Evolutionary conservation across 225 moss, liverwort and hornwort genomes (phyloP), one percentile per base, ranked within the genome.

Genomic region (Sphagnum tenellum): DNA sequence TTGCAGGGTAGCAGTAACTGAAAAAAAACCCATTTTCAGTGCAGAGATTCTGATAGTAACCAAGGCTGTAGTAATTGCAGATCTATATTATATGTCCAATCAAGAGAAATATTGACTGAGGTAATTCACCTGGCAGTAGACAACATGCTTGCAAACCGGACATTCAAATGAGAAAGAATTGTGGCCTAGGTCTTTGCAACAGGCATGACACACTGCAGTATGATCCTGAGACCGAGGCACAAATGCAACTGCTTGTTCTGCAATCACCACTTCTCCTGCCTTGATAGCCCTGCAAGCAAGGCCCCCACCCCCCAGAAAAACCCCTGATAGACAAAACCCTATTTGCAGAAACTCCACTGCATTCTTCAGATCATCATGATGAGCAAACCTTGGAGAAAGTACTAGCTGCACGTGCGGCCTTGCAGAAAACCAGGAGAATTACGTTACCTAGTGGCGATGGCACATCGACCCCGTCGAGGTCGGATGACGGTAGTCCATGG

Each of bases 211-310:
- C 48, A 93, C 80, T 9, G 63, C 50, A n/a, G n/a, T 61, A 63
- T 82, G 80, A 74, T 88, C 74, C 74, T 84, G 89, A 13, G 74
- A 76, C 29, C 86, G 80, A 44, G 92, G 88, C 64, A 89, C 80
- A 56, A 93, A 93, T 45, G 80, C 77, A 73, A 88, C 79, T 44
- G 86, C 83, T 55, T 72, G 75, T 74, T 93, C 92, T 56, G 78
- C 76, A 6, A 89, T 75, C 51, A 93, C 83, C 50, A 79, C 72
- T 69, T 90, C 89, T 66, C 93, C 93, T 46, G 84, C 93, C 75
- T 84, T 88, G 45, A 93, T 93, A 47, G 74, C 84, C 74, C 84
- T 89, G 77, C 44, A 52, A 52, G 52, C 9, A 29, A 29, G 29
- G 0, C 29, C 29, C 29, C 29, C 29, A 0, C 29, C 29, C 29